Evolutionary conservation across 2,329 filamentous ascomycete species (phyloP), one percentile per base, ranked within the genome.

Genomic region (Claviceps sp.): DNA sequence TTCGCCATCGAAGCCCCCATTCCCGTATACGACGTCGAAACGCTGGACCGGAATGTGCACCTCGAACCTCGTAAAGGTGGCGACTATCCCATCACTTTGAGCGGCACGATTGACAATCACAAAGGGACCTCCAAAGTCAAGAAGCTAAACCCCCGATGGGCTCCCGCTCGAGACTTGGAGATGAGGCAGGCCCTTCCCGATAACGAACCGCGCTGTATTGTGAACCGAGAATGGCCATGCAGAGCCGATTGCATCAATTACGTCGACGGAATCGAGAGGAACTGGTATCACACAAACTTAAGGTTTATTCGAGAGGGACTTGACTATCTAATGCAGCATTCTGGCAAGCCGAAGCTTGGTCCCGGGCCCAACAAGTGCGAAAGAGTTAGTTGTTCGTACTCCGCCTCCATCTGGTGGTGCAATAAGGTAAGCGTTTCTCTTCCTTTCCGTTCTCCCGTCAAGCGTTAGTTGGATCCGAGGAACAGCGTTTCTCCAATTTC

Each of bases 331-430:
- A 14, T 1, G n/a, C 8, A 20, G 3, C n/a, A 36, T 16, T 14
- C n/a, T 2, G 37, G 39, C 22, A 34, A n/a, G 20, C 49, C 49
- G 9, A 26, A 11, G 8, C 47, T 22, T n/a, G 20, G 17, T 3
- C 9, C 44, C 6, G 50, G 50, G 5, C 50, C 44, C 16, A 22
- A 14, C 13, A 36, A 9, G 11, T 51, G 50, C n/a, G 50, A 22
- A 5, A 40, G 49, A n/a, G 34, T 47, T 5, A 47, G 50, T 20
- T 51, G 50, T 11, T 43, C 50, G 11, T 47, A 26, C 5, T 0
- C 23, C 13, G 29, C 22, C 16, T 36, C 44, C 7, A 51, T 51
- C 34, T 51, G 50, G 50, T 51, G 50, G 50, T 51, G 50, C 44
- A 47, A 53, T 46, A 39, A 54, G 40, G 45, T 48, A 47, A 34